These are phyloP conservation scores for Arabidopsis arenosa DNA, from an alignment of 345 rosid genomes.

Conservation along the genomic window DNA sequence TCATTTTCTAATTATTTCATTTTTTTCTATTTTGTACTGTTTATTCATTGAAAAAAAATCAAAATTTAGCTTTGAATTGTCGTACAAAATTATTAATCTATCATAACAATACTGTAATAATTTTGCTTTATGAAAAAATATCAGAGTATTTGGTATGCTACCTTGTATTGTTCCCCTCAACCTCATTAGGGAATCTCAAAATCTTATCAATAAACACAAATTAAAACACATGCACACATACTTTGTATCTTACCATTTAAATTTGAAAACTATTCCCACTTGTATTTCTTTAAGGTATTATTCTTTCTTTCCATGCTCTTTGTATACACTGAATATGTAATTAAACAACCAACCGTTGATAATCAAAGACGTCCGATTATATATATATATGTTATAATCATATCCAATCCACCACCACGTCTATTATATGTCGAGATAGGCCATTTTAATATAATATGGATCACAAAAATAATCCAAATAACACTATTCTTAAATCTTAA, in stretches of 20 bases:
- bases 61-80: background rate
- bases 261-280: slow-evolving; percentile 26
- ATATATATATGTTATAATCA: background rate
- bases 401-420: background rate
- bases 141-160: slow-evolving; percentile 26
- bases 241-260: slow-evolving; percentile 20
- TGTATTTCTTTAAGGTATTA: slow-evolving; percentile 13
- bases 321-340: slow-evolving; percentile 14
- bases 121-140: background rate
- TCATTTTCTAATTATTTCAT: background rate
- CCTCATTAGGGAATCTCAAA: slow-evolving; percentile 38
- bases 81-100: slow-evolving; percentile 7
- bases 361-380: background rate
- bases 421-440: background rate
- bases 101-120: background rate
- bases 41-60: background rate
- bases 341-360: slow-evolving; percentile 23
- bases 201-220: slow-evolving; percentile 32
- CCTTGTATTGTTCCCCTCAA: slow-evolving; percentile 35
- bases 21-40: background rate
- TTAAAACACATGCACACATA: slow-evolving; percentile 40
- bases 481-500: background rate
- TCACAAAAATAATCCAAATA: background rate
- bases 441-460: slow-evolving; percentile 2
- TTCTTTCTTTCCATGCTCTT: background rate